These are phyloP conservation scores for Ogataea paraovalis DNA, from an alignment of 805 yeast genomes.

Conservation along the genomic window DNA sequence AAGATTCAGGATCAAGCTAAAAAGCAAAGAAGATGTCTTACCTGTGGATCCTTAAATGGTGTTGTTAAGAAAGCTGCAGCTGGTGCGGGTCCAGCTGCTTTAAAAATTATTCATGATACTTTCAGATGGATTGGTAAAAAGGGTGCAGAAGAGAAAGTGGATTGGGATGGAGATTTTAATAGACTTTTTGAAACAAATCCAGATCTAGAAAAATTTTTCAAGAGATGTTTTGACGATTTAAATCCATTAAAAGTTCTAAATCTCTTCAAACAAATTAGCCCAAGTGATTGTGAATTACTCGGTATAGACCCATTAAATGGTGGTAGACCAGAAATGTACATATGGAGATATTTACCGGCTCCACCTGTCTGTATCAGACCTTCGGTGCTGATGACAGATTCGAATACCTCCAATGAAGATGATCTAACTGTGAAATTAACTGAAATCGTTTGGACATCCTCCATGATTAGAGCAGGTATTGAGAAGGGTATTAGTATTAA, in stretches of 20 bases:
- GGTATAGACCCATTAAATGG: conserved; percentile 86
- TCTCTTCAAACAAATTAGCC: conserved; percentile 78
- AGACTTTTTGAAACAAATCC: conserved; percentile 73
- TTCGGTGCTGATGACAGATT: conserved; percentile 87
- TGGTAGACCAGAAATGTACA: conserved; percentile 93
- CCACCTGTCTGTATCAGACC: conserved; percentile 99
- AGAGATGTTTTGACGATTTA: conserved; percentile 86
- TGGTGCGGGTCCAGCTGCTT: conserved; percentile 88
- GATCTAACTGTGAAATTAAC: conserved; percentile 94
- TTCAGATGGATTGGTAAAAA: conserved; percentile 95
- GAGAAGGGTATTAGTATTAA: conserved; percentile 93
- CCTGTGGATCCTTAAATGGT: conserved; percentile 88
- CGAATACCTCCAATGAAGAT: conserved; percentile 90
- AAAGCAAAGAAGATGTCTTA: conserved; percentile 85
- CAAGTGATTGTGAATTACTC: conserved; percentile 85
- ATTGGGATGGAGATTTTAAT: conserved; percentile 85
- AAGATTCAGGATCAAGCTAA: conserved; percentile 87
- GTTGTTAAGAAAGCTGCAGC: conserved; percentile 95
- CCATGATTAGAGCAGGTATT: conserved; percentile 88
- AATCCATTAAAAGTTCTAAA: conserved; percentile 88
- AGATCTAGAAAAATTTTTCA: conserved; percentile 81
- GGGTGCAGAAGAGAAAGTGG: conserved; percentile 73
- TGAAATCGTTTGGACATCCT: conserved; percentile 96
- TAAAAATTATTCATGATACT: conserved; percentile 92
- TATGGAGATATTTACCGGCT: conserved; percentile 97